These are phyloP conservation scores for Melaleuca alternifolia DNA, from an alignment of 345 rosid genomes.

Conservation along the genomic window DNA sequence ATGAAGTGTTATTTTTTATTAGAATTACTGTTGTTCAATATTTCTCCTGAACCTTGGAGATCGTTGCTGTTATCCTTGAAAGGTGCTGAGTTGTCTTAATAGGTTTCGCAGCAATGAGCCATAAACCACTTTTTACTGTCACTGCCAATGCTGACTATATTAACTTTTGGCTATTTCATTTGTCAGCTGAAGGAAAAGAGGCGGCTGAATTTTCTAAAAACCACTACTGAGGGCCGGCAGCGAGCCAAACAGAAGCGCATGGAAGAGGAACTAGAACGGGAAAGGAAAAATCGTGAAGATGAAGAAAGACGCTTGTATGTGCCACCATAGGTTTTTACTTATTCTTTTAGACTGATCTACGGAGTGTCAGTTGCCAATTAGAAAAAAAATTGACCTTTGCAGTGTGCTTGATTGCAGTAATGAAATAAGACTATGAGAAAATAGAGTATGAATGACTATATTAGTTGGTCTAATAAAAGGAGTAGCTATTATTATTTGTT, in stretches of 20 bases:
- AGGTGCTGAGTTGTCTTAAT: not conserved
- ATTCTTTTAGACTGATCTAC: not conserved
- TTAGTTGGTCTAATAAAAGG: not conserved
- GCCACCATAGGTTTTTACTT: not conserved
- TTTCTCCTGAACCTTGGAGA: not conserved
- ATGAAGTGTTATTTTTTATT: not conserved
- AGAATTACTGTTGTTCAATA: not conserved
- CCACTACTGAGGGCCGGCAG: slow-evolving; percentile 77
- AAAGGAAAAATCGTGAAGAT: slow-evolving; percentile 64
- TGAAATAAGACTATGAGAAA: not conserved
- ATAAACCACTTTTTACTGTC: not conserved
- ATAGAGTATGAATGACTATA: not conserved
- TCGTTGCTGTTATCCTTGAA: not conserved
- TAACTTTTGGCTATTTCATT: not conserved
- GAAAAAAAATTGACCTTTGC: not conserved
- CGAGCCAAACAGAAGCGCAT: slow-evolving; percentile 85
- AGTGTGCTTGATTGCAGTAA: not conserved
- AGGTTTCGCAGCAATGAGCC: not conserved
- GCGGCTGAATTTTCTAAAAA: slow-evolving; percentile 75
- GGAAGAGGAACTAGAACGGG: slow-evolving; percentile 76
- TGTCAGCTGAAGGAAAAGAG: slow-evolving; percentile 82
- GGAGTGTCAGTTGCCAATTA: not conserved
- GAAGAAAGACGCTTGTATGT: slow-evolving; percentile 85
- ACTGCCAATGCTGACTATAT: not conserved
- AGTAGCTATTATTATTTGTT: not conserved